Evolutionary conservation across 352 stramenopile species (phyloP), one percentile per base, ranked within the genome.

Genomic region (Globisporangium irregulare): DNA sequence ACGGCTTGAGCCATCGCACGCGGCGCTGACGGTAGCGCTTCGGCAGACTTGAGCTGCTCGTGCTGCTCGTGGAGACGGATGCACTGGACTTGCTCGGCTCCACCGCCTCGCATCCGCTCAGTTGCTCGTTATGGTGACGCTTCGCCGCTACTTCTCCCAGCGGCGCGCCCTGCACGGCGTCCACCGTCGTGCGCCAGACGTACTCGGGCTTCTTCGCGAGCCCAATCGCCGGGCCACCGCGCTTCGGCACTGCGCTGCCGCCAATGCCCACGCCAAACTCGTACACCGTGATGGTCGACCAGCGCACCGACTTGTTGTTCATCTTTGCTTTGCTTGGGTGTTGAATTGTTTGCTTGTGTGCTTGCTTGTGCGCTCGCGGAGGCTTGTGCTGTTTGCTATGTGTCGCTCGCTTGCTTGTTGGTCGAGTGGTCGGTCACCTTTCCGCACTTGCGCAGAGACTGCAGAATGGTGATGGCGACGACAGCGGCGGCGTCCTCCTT

Each of bases 241-340:
- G 81, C 32, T 78, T 74, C 0, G 81, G 81, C 20, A 89, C 75
- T 3, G 81, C 67, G 50, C 81, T 89, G 55, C 79, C 79, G 62
- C 81, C 81, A 34, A 87, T 63, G 10, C 69, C 71, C 32, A 89
- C 79, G 62, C 77, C 77, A 67, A 89, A 89, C 74, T 89, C 81
- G 66, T 89, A 89, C 54, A 89, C 79, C 2, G 81, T 89, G n/a
- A 89, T 73, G 24, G 77, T 87, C 41, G 79, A 87, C 77, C 77
- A 89, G 18, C 77, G 73, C 34, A 89, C 81, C 32, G 66, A 62
- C 70, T 89, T 89, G 64, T 34, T 51, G 64, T 34, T 51, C 72
- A 58, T 68, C 3, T 36, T 32, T 32, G 27, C 27, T 32, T 32
- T 32, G 27, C 27, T 46, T 59, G 15, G 25, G 25, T 27, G 36